Percentiles rank a stretch among this genome's conserved stretches.
These are phyloP conservation scores for Salicornia ramosissima DNA, from an alignment of 148 eudicot species.

Conservation along the genomic window DNA sequence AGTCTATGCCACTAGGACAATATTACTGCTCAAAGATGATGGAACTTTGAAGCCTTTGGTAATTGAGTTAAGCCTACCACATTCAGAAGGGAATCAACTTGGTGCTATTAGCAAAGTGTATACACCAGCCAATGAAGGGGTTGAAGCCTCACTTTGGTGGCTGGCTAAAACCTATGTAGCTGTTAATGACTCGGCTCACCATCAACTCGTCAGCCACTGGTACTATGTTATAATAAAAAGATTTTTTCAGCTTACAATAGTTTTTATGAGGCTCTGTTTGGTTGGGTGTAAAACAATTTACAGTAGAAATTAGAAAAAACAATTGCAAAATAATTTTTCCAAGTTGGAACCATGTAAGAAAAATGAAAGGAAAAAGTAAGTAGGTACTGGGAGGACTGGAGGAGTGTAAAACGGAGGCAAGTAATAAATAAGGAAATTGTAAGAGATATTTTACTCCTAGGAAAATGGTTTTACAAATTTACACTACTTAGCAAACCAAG, in stretches of 20 bases:
- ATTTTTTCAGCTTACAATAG: not conserved
- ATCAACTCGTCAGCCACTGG: conserved; percentile 91
- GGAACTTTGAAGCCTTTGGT: conserved; percentile 67
- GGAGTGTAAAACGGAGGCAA: too few relatives aligned
- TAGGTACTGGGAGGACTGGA: too few relatives aligned
- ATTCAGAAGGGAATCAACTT: conserved; percentile 41
- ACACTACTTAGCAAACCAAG: too few relatives aligned
- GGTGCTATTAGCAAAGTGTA: conserved; percentile 52
- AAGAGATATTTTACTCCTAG: too few relatives aligned
- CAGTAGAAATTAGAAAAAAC: too few relatives aligned
- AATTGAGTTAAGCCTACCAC: conserved; percentile 66
- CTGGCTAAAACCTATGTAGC: conserved; percentile 87
- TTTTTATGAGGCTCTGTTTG: too few relatives aligned
- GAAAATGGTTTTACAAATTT: too few relatives aligned
- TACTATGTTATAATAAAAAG: conserved; percentile 16
- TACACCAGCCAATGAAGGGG: conserved; percentile 49
- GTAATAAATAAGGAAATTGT: too few relatives aligned
- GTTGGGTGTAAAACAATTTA: too few relatives aligned
- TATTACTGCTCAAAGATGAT: conserved; percentile 55
- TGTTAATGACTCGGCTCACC: conserved; percentile 68
- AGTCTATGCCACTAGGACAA: conserved; percentile 66
- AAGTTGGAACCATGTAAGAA: too few relatives aligned
- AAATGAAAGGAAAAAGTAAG: too few relatives aligned
- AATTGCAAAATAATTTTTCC: too few relatives aligned
- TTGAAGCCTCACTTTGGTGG: conserved; percentile 55